Evolutionary conservation across 306 rosid species (phyloP).

Genomic region (Pyrus communis): DNA sequence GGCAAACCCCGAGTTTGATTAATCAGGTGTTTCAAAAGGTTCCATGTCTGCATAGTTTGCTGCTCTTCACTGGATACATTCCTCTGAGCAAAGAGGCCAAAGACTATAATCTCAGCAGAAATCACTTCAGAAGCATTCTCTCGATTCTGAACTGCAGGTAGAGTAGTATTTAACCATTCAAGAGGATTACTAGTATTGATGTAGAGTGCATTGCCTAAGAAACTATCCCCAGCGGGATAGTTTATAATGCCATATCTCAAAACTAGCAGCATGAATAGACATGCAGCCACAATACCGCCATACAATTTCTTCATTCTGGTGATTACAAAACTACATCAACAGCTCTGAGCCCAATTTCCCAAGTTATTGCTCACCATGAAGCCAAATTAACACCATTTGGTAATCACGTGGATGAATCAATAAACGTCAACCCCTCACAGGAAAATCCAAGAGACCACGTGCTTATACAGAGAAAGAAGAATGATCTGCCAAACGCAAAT

Average conservation of each 20-base stretch:
- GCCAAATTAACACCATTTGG: slow-evolving; percentile 9
- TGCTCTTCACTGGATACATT: slow-evolving; percentile 60
- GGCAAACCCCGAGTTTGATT: slow-evolving; percentile 76
- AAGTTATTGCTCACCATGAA: slow-evolving; percentile 18
- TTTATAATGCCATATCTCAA: slow-evolving; percentile 64
- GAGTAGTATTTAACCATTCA: slow-evolving; percentile 62
- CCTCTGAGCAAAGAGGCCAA: slow-evolving; percentile 57
- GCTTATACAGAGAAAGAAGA: slow-evolving; percentile 1
- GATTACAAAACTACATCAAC: slow-evolving; percentile 22
- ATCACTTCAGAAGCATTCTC: slow-evolving; percentile 51
- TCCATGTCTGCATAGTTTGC: slow-evolving; percentile 71
- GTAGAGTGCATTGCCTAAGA: slow-evolving; percentile 33
- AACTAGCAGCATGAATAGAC: slow-evolving; percentile 62
- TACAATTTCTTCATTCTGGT: slow-evolving; percentile 79
- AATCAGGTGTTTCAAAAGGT: slow-evolving; percentile 59
- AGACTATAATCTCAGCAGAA: slow-evolving; percentile 45
- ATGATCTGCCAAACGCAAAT: not conserved
- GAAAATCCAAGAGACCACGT: not conserved
- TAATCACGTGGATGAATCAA: slow-evolving; percentile 7
- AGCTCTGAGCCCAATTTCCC: slow-evolving; percentile 24
- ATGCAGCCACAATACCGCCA: slow-evolving; percentile 57
- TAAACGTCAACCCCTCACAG: not conserved
- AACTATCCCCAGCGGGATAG: slow-evolving; percentile 50
- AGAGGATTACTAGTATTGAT: slow-evolving; percentile 65
- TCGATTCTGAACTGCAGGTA: slow-evolving; percentile 68